Evolutionary conservation across 768 basidiomycete genomes (phyloP), one percentile per base, ranked within the genome.

Genomic region (Tylopilus vinaceipallidus): DNA sequence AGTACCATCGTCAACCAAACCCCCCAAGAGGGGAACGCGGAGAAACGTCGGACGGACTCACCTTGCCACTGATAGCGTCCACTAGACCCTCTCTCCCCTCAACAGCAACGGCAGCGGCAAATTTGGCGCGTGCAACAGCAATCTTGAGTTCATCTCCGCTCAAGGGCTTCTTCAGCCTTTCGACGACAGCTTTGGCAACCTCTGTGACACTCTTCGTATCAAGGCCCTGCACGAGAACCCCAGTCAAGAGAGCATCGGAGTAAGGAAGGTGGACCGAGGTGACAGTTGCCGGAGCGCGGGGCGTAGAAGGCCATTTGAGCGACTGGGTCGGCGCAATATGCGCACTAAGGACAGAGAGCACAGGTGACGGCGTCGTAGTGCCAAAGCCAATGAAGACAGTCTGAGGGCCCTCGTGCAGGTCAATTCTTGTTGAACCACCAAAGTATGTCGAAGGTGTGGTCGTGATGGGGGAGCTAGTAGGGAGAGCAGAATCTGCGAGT

Each of bases 371-470:
- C 13, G 81, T 76, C 9, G 86, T 68, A n/a, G 79, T 72, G 26
- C 95, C 95, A 62, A 86, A 92, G 7, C 94, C 95, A 64, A 98
- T 80, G 69, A 98, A 88, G 40, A 93, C 73, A 10, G 91, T 90
- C 63, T 90, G 83, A 11, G 73, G 71, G 13, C 79, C 83, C 14
- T 80, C 79, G 48, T 80, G 73, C 52, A 78, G 75, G 29, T 78
- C 71, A n/a, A 92, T 65, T 42, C 95, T 85, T 41, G 82, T 83
- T 73, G 95, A 89, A 22, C 95, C 95, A 56, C 95, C 95, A 63
- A 82, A 90, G 75, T 86, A 86, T 61, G 76, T 65, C 16, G 74
- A 61, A 6, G 73, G 54, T 1, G 52, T 9, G 2, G 54, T 14
- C 7, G 61, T 42, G 16, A 49, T 11, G 13, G 78, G 53, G n/a